Evolutionary conservation across 169 alveolate genomes (phyloP).

Genomic region (Amoebophrya sp.): DNA sequence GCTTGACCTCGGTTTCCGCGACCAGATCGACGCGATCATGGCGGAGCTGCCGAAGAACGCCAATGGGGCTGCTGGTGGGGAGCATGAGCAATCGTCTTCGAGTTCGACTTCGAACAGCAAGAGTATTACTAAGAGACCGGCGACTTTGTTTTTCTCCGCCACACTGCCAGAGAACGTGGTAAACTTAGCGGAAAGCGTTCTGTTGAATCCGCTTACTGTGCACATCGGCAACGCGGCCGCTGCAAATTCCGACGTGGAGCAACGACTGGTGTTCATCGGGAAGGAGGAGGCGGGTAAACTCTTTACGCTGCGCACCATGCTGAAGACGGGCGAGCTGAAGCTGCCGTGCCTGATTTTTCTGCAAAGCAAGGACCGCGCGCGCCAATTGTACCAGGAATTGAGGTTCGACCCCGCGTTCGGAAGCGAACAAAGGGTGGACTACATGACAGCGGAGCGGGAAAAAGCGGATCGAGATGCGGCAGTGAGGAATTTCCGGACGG

Average conservation of each 20-base stretch:
- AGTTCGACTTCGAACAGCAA: neutral
- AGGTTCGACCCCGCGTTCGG: constrained; percentile 23
- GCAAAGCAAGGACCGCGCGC: constrained; percentile 34
- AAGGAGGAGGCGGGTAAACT: constrained; percentile 35
- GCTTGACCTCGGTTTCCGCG: constrained; percentile 34
- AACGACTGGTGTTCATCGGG: constrained; percentile 24
- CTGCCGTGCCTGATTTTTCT: constrained; percentile 34
- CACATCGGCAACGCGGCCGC: constrained; percentile 29
- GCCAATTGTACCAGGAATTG: constrained; percentile 28
- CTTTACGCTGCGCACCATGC: constrained; percentile 25
- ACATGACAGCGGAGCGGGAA: constrained; percentile 28
- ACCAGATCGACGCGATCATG: constrained; percentile 27
- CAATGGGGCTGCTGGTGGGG: neutral
- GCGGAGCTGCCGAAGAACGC: neutral
- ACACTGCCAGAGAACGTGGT: constrained; percentile 36
- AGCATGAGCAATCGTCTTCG: neutral
- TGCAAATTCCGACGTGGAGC: constrained; percentile 33
- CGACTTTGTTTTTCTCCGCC: constrained; percentile 31
- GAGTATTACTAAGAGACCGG: neutral
- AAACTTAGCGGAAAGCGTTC: constrained; percentile 25
- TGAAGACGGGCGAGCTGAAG: constrained; percentile 17
- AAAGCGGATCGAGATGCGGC: constrained; percentile 40
- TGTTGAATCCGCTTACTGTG: constrained; percentile 13
- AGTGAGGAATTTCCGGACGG: constrained; percentile 43
- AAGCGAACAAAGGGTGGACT: constrained; percentile 20